phyloP scores from a whole-genome alignment of 371 early-diverging fungal species.

The Mucor sp. region DNA sequence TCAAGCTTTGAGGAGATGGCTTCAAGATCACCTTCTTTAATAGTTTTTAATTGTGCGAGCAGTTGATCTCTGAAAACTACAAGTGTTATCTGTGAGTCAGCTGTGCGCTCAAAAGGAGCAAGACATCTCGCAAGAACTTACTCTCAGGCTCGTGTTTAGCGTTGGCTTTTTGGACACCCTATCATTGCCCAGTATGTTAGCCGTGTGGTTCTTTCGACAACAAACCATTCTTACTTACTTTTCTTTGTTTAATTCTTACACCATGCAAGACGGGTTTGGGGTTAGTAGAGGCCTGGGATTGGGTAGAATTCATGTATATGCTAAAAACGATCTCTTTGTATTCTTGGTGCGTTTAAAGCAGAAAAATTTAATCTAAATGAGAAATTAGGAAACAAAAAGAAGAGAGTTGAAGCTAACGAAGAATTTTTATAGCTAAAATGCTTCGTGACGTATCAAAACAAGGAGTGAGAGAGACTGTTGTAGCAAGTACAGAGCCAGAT shows the following conservation, averaged over 20 bases:
- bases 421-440: neutral
- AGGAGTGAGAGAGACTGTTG: neutral
- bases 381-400: neutral
- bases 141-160: conserved; percentile 87
- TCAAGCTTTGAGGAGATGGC: conserved; percentile 77
- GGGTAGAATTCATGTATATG: conserved; percentile 61
- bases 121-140: conserved; percentile 22
- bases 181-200: conserved; percentile 12
- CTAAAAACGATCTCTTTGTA: conserved; percentile 26
- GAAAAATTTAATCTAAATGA: conserved; percentile 1
- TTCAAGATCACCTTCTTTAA: conserved; percentile 72
- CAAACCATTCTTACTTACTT: conserved; percentile 34
- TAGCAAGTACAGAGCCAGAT: neutral
- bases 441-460: neutral
- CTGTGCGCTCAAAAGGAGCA: neutral
- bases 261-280: conserved; percentile 77
- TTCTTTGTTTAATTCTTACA: conserved; percentile 83
- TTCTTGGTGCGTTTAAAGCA: conserved; percentile 16
- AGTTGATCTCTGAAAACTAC: conserved; percentile 76
- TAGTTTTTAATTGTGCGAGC: conserved; percentile 61
- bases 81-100: neutral
- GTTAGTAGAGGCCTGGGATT: conserved; percentile 54
- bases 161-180: conserved; percentile 84
- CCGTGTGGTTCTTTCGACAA: neutral
- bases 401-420: neutral